Conservation (phyloP, 768 basidiomycete genomes). For the Tricholomella constricta region DNA sequence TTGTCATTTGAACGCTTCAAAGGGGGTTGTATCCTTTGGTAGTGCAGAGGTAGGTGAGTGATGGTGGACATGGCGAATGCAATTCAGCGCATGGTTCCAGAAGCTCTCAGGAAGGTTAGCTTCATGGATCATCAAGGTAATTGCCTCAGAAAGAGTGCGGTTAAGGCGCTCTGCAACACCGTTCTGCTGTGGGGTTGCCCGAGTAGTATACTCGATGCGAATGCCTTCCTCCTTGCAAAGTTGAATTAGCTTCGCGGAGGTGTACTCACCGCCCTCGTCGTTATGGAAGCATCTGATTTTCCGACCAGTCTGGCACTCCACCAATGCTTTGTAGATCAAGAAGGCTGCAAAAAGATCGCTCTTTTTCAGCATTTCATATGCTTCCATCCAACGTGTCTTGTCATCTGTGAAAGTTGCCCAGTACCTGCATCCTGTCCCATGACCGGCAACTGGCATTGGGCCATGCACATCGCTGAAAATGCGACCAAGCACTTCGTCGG, state of each 20-base stretch:
- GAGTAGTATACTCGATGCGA: slow-evolving; percentile 20
- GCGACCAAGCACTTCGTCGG: background rate
- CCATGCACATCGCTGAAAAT: slow-evolving; percentile 14
- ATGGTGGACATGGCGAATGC: slow-evolving; percentile 3
- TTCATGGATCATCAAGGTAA: slow-evolving; percentile 10
- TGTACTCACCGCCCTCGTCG: slow-evolving; percentile 41
- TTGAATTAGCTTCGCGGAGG: slow-evolving; percentile 19
- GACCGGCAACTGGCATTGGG: background rate
- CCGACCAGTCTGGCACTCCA: slow-evolving; percentile 29
- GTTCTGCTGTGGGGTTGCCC: slow-evolving; percentile 42
- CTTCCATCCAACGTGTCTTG: slow-evolving; percentile 3
- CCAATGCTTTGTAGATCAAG: slow-evolving; percentile 33
- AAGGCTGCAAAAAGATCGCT: slow-evolving; percentile 24
- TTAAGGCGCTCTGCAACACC: slow-evolving; percentile 43
- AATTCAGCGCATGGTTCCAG: background rate
- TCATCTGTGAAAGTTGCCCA: slow-evolving; percentile 10
- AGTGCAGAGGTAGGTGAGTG: slow-evolving; percentile 4
- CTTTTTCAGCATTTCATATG: slow-evolving; percentile 15
- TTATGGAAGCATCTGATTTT: slow-evolving; percentile 27
- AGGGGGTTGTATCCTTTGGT: background rate
- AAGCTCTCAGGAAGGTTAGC: slow-evolving; percentile 4
- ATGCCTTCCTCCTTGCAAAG: slow-evolving; percentile 28
- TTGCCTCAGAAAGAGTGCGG: slow-evolving; percentile 32
- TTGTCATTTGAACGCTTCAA: slow-evolving; percentile 11
- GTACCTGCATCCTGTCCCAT: background rate